Evolutionary conservation across 495 filamentous ascomycete species (phyloP), one percentile per base, ranked within the genome.

Genomic region (Penicillium mononematosum): DNA sequence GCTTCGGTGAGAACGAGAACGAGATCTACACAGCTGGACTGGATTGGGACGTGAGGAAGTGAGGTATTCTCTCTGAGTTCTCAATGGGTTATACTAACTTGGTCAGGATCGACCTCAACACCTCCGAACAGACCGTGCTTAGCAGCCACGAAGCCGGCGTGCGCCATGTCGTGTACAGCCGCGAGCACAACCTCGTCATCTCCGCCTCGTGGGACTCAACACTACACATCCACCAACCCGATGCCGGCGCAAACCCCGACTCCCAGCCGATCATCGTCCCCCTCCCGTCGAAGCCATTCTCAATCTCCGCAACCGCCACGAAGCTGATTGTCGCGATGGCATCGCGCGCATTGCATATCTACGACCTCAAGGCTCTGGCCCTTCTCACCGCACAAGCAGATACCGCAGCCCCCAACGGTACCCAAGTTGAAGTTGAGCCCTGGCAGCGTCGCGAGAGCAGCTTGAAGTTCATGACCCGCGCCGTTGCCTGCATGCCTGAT

Each of bases 301-400:
- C 91, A 19, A 72, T 98, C 43, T 89, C 91, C 17, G 81, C 89
- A 45, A 87, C 86, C 46, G 76, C 89, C 16, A 88, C 89, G 31
- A 95, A 91, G 62, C 81, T 96, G 10, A 90, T 98, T 50, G 90
- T 97, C 39, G 92, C 91, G 51, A 97, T 98, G 93, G 88, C 92
- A n/a, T 88, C 87, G 39, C 90, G 94, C 43, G 81, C 88, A 0
- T 78, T 96, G 44, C 84, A 94, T 78, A 96, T 98, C 73, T 98
- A 97, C 81, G 89, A 96, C 63, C 83, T 98, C 9, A 78, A 84
- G 25, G 72, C 85, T 5, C 79, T 96, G 42, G 73, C 82, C 16
- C 59, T 77, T 12, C 60, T 83, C 5, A 72, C 81, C 1, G 77
- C 84, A 2, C 68, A 85, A 63, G 67, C 81, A 14, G 71, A 77